phyloP scores from a whole-genome alignment of 2,329 filamentous ascomycete genomes.

The Colletotrichum melonis region DNA sequence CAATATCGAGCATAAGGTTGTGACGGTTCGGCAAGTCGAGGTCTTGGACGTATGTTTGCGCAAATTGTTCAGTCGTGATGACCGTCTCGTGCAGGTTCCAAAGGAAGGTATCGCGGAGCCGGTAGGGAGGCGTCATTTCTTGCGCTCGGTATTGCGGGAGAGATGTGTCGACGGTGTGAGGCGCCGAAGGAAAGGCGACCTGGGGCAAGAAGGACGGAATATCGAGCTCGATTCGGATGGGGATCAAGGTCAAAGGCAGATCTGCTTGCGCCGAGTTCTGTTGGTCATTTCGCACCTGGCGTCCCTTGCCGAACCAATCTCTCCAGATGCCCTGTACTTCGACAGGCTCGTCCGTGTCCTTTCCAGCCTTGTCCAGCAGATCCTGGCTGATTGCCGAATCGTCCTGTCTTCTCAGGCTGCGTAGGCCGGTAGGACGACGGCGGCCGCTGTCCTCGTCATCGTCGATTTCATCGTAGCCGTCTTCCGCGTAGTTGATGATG shows the following conservation, averaged over 20 bases:
- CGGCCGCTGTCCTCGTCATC: slow-evolving; percentile 81
- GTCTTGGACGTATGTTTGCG: slow-evolving; percentile 89
- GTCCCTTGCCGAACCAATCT: slow-evolving; percentile 90
- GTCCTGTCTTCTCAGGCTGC: slow-evolving; percentile 81
- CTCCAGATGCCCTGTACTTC: slow-evolving; percentile 91
- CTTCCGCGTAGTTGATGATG: slow-evolving; percentile 97
- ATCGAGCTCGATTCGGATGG: slow-evolving; percentile 96
- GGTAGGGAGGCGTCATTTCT: slow-evolving; percentile 84
- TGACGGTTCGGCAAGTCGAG: slow-evolving; percentile 86
- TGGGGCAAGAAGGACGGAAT: slow-evolving; percentile 81
- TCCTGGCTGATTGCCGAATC: slow-evolving; percentile 68
- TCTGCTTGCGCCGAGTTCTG: slow-evolving; percentile 75
- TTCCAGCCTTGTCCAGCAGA: slow-evolving; percentile 81
- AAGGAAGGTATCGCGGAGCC: slow-evolving; percentile 93
- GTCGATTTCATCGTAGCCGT: slow-evolving; percentile 86
- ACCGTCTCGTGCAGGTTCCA: slow-evolving; percentile 98
- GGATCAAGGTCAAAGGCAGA: slow-evolving; percentile 90
- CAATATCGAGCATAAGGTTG: slow-evolving; percentile 80
- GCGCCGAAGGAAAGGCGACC: slow-evolving; percentile 70
- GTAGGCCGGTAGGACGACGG: slow-evolving; percentile 84
- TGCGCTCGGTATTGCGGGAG: slow-evolving; percentile 83
- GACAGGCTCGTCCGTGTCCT: slow-evolving; percentile 82
- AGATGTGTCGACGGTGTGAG: slow-evolving; percentile 71
- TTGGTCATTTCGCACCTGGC: slow-evolving; percentile 64
- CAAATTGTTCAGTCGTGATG: slow-evolving; percentile 95